Evolutionary conservation across 768 basidiomycete species (phyloP), one percentile per base, ranked within the genome.

Genomic region (Trametes cingulata): DNA sequence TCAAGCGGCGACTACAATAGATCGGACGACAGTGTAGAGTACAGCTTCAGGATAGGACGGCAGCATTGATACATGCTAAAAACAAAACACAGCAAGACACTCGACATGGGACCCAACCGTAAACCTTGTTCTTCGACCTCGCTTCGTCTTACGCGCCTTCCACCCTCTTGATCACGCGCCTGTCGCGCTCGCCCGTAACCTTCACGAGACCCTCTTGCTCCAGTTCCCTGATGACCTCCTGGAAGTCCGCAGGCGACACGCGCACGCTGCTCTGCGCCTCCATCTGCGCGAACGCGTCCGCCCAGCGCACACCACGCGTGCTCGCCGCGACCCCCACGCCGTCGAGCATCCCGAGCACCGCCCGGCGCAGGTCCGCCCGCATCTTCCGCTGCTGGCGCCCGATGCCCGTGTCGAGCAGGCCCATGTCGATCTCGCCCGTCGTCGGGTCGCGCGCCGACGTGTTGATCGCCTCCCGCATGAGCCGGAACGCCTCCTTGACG

Each of bases 341-440:
- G 39, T 88, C 86, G 60, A 94, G 72, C 65, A 93, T 75, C 24
- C 71, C 76, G 66, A 93, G 68, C 13, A 98, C 75, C 69, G 93
- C 97, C 68, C 82, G 85, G 66, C 90, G 85, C 82, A 98, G 87
- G 73, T 97, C 95, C n/a, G 90, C 92, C 45, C 87, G 82, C 74
- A 96, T 69, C 72, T 87, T 88, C 65, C 94, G 80, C 75, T 95
- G 91, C 24, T 94, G 90, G 52, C 85, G 80, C 2, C 92, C 93
- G 3, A 94, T 93, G 2, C 97, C 97, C 2, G 94, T 95, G 71
- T 94, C 95, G 66, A 99, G 82, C 70, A 99, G 73, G 54, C 95
- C 92, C 85, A 98, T 91, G 73, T 98, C 95, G 70, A 98, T 96
- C 81, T 95, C 94, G 53, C 96, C 96, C 13, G 95, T 98, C 22